Evolutionary conservation across 1,284 basidiomycete genomes (phyloP).

Genomic region (Anthracocystis walkeri): DNA sequence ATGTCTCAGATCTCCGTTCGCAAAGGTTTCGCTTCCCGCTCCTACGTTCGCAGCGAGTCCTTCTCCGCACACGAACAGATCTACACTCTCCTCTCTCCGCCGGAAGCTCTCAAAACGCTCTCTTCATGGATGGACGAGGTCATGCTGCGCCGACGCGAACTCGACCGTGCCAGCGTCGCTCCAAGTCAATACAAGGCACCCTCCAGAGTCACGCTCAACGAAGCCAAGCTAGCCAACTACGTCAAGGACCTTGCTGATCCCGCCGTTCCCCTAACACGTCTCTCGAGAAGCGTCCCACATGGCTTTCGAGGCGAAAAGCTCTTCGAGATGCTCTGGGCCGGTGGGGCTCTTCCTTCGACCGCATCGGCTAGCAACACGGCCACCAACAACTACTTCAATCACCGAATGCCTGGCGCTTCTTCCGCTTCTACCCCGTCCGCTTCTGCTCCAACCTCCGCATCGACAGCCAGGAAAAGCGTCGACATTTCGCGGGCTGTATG

Average conservation of each 20-base stretch:
- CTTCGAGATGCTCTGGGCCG: constrained; percentile 83
- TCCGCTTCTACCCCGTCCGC: constrained; percentile 10
- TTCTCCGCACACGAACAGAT: constrained; percentile 74
- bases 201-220: constrained; percentile 84
- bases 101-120: constrained; percentile 32
- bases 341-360: constrained; percentile 40
- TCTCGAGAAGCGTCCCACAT: constrained; percentile 90
- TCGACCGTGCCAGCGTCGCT: constrained; percentile 27
- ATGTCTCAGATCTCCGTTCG: constrained; percentile 82
- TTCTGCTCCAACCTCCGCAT: constrained; percentile 51
- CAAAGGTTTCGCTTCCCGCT: constrained; percentile 77
- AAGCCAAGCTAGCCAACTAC: constrained; percentile 87
- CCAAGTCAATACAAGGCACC: constrained; percentile 52
- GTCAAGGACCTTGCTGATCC: constrained; percentile 91
- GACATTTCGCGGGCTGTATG: constrained; percentile 89
- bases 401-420: constrained; percentile 9
- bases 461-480: constrained; percentile 76
- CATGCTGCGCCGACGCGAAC: constrained; percentile 38
- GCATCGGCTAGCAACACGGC: constrained; percentile 2
- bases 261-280: constrained; percentile 84
- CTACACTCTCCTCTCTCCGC: constrained; percentile 71
- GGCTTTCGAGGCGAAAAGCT: constrained; percentile 91
- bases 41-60: constrained; percentile 70
- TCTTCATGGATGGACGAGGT: constrained; percentile 53
- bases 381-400: constrained; percentile 18